Conservation (phyloP, 345 rosid species). For the Boechera divaricarpa region DNA sequence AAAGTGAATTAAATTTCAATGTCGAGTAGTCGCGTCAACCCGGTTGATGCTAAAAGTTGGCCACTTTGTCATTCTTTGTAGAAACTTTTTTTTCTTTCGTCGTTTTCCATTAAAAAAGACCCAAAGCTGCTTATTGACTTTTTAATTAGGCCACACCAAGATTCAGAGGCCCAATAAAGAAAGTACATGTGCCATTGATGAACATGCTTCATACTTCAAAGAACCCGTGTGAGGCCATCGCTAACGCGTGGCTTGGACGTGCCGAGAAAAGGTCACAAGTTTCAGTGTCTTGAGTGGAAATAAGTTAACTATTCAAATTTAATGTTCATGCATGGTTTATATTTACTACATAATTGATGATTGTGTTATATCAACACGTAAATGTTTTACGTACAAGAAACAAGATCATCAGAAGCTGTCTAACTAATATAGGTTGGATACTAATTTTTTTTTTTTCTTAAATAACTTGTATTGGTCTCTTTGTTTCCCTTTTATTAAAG, state of each 20-base stretch:
- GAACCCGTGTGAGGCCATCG: neutral
- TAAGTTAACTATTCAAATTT: neutral
- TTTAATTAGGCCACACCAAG: neutral
- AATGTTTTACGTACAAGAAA: neutral
- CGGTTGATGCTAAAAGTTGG: constrained; percentile 40
- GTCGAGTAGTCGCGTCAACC: constrained; percentile 71
- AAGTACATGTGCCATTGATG: neutral
- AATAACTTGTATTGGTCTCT: neutral
- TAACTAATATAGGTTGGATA: neutral
- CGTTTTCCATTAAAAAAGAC: constrained; percentile 5
- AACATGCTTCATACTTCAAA: neutral
- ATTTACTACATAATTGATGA: neutral
- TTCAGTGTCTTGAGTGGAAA: neutral
- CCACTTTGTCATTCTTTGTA: constrained; percentile 35
- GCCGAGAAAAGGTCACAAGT: neutral
- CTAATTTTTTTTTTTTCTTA: neutral
- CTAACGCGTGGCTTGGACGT: neutral
- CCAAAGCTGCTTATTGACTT: neutral
- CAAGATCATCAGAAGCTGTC: no score
- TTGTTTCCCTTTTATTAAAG: neutral
- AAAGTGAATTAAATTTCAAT: constrained; percentile 35
- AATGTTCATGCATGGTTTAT: neutral
- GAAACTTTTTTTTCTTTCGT: neutral
- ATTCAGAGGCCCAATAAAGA: neutral
- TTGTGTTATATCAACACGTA: neutral